phyloP scores from a whole-genome alignment of 2,329 filamentous ascomycete species.

The Arthrobotrys megalospora region DNA sequence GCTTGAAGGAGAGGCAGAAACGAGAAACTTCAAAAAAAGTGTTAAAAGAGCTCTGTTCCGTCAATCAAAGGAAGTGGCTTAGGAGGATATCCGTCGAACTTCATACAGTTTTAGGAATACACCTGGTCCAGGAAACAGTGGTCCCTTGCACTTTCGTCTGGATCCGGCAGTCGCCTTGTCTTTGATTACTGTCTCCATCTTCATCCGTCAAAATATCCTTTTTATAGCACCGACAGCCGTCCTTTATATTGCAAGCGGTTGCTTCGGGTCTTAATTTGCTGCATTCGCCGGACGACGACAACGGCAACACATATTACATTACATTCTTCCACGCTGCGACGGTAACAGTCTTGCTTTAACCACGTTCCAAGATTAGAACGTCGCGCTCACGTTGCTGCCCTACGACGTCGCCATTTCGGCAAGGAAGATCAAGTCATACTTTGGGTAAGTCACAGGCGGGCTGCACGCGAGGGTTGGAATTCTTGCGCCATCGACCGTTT shows the following conservation, averaged over 20 bases:
- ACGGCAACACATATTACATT: constrained; percentile 52
- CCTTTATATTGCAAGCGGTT: constrained; percentile 25
- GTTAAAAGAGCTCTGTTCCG: constrained; percentile 44
- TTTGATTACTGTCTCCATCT: constrained; percentile 26
- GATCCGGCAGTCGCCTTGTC: constrained; percentile 30
- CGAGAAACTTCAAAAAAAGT: constrained; percentile 31
- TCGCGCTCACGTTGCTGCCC: constrained; percentile 42
- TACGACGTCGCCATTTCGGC: constrained; percentile 45
- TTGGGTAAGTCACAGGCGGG: constrained; percentile 15
- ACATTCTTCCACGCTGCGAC: constrained; percentile 26
- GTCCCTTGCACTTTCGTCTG: constrained; percentile 47
- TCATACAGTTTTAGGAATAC: constrained; percentile 41
- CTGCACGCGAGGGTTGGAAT: constrained; percentile 28
- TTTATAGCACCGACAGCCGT: constrained; percentile 54
- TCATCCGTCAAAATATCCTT: constrained; percentile 45
- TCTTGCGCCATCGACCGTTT: constrained; percentile 52
- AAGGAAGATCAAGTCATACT: constrained; percentile 14
- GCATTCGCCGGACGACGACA: constrained; percentile 48
- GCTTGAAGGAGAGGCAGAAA: constrained; percentile 17
- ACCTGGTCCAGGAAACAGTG: constrained; percentile 11
- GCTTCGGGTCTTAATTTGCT: constrained; percentile 52
- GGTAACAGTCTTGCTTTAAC: constrained; percentile 30
- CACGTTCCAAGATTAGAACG: constrained; percentile 54
- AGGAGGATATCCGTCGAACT: constrained; percentile 40
- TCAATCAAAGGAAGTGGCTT: constrained; percentile 55